Evolutionary conservation across 1,284 basidiomycete species (phyloP).

Genomic region (Austropuccinia psidii): DNA sequence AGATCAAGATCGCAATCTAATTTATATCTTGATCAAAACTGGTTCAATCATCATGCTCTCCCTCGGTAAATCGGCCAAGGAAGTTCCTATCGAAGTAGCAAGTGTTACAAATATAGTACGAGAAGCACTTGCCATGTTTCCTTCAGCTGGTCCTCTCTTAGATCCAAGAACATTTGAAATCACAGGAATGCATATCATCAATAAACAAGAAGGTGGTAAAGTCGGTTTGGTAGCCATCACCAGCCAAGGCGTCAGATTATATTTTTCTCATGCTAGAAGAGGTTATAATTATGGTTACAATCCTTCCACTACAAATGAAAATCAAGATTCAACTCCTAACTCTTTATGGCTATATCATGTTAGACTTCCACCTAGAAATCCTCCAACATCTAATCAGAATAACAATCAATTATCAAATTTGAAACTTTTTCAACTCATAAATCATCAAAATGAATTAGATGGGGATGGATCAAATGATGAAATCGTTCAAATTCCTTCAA

Average conservation of each 20-base stretch:
- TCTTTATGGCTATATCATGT: conserved; percentile 64
- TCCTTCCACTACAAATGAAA: conserved; percentile 31
- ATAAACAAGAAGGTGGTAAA: conserved; percentile 49
- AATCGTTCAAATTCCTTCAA: conserved; percentile 52
- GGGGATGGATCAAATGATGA: conserved; percentile 46
- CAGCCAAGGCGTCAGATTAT: conserved; percentile 62
- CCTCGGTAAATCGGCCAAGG: neutral
- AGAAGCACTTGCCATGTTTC: conserved; percentile 38
- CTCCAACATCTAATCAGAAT: conserved; percentile 28
- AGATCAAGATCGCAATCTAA: conserved; percentile 59
- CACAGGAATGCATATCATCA: conserved; percentile 47
- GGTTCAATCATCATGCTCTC: conserved; percentile 59
- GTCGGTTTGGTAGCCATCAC: conserved; percentile 64
- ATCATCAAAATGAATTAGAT: conserved; percentile 15
- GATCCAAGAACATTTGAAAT: conserved; percentile 57
- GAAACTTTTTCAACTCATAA: conserved; percentile 19
- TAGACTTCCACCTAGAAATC: conserved; percentile 61
- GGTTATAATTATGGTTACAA: conserved; percentile 42
- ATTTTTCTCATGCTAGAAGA: conserved; percentile 56
- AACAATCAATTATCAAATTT: conserved; percentile 30
- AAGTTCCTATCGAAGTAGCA: conserved; percentile 34
- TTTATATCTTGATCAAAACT: conserved; percentile 66
- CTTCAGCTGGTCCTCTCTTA: conserved; percentile 56
- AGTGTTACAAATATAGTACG: conserved; percentile 37
- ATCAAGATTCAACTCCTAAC: conserved; percentile 37